Base-by-base conservation (phyloP, 2,329 filamentous ascomycete genomes). In the Fusarium agapanthi region DNA sequence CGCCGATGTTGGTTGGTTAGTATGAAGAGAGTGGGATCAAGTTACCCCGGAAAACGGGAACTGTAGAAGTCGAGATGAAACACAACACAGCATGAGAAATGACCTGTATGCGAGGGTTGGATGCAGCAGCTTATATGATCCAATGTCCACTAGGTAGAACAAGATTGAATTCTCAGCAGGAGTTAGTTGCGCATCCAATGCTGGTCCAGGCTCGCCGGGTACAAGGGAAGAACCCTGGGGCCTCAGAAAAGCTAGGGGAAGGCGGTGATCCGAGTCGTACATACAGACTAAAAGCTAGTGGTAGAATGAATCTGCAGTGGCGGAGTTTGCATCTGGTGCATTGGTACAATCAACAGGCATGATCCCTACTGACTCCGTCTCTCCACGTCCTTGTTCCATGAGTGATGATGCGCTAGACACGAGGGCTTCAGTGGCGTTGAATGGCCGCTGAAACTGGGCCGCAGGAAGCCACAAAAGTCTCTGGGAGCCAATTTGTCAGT, bases 231-330 rank as follows among this genome's bases (percentile, higher is more conserved):
- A 40, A 50, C 58, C 26, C 18, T 37, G 44, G n/a, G 40, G 65
- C 56, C 61, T 61, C 65, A 68, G 34, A 40, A 71, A 68, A 69
- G 61, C 57, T 68, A 35, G 59, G 51, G 35, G 64, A 69, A 59
- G 73, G 62, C 62, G 61, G 57, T 71, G 70, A 62, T 72, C 71
- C 71, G 72, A 74, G 71, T 74, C 68, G 72, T 66, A 66, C 28
- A 48, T 35, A 48, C 30, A 48, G 34, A n/a, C 55, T 60, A 34
- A 35, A 50, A 50, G 61, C 58, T 59, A 71, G 35, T n/a, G 5
- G 18, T 16, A 20, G 26, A 35, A 28, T 34, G 54, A 59, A 61
- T 65, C 66, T 70, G 30, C 44, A 68, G 38, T 41, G 38, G 40
- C 47, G 58, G 58, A 43, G 34, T 30, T 35, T 55, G 34, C 56